A percentile compares a stretch with the other conserved stretches of the same genome.
Conservation (phyloP, 139 green algal species). For the Yamagishiella unicocca region DNA sequence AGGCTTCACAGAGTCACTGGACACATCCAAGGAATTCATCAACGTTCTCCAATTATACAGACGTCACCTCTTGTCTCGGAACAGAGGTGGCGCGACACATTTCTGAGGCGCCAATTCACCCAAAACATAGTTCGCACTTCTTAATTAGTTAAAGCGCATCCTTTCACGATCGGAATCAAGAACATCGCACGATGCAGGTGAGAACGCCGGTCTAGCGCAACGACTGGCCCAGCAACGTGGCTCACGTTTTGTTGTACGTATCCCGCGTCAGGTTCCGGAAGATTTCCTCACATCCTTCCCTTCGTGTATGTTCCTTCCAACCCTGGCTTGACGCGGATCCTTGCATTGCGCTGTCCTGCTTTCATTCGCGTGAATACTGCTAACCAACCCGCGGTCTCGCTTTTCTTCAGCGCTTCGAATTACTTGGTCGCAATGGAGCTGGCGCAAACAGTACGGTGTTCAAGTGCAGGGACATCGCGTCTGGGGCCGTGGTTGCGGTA, state of each 20-base stretch:
- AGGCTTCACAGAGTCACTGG: too few relatives aligned
- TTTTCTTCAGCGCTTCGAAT: conserved; percentile 24
- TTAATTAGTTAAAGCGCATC: background rate
- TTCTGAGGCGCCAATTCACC: background rate
- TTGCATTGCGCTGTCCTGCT: too few relatives aligned
- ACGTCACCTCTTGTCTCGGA: background rate
- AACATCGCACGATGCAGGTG: background rate
- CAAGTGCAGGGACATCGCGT: background rate
- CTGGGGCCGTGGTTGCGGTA: background rate
- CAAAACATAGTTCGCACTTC: too few relatives aligned
- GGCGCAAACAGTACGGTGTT: conserved; percentile 29
- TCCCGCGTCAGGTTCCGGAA: background rate
- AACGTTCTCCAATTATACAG: background rate
- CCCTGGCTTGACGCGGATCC: too few relatives aligned
- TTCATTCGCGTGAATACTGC: too few relatives aligned
- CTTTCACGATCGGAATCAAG: background rate
- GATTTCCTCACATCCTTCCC: too few relatives aligned
- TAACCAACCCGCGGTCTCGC: too few relatives aligned
- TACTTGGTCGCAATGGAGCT: conserved; percentile 23
- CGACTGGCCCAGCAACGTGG: background rate
- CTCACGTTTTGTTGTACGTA: conserved; percentile 18
- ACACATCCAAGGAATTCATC: too few relatives aligned
- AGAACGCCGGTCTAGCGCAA: background rate
- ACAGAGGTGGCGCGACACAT: background rate
- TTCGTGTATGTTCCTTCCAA: too few relatives aligned